Evolutionary conservation across 2,329 filamentous ascomycete species (phyloP), one percentile per base, ranked within the genome.

Genomic region (Aspergillus sp.): DNA sequence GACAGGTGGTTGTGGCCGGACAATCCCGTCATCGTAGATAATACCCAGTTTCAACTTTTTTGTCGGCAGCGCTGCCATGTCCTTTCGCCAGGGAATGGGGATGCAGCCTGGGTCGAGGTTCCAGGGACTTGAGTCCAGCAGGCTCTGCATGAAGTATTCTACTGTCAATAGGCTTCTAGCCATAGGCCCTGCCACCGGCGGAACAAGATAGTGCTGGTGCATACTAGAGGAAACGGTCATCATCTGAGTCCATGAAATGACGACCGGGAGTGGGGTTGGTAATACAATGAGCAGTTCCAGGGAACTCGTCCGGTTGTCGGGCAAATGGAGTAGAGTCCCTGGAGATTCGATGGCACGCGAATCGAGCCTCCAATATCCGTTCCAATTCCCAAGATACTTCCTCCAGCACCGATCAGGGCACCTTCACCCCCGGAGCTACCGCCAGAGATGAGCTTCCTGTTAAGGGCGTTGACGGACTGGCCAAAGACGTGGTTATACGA

Each of bases 1-100:
- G 17, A 88, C 76, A 0, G 85, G 85, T 1, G 85, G 85, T 56
- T 86, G 85, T 0, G 83, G 83, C 60, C 77, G 80, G 1, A 87
- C 83, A 6, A 87, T 76, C 0, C 80, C 83, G 58, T 88, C 85
- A 67, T 83, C 78, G 76, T 81, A 82, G 26, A 86, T 72, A 1
- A 87, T 76, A 0, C 80, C 87, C 4, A 89, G 74, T 63, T 82
- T 86, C 7, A 88, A 71, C 63, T 83, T 86, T 34, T 71, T 68
- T 7, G 68, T 39, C 11, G 62, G 60, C 0, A 58, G 44, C 2
- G 36, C 45, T 3, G 66, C 65, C 4, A 66, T 51, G 5, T 73
- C 71, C 32, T 60, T 67, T 17, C 63, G 59, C 59, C 64, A 63
- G 13, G 64, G 58, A 17, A 65, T 57, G 69, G 76, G 26, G 73